phyloP scores from a whole-genome alignment of 495 filamentous ascomycete species.

The Niebla homalea region DNA sequence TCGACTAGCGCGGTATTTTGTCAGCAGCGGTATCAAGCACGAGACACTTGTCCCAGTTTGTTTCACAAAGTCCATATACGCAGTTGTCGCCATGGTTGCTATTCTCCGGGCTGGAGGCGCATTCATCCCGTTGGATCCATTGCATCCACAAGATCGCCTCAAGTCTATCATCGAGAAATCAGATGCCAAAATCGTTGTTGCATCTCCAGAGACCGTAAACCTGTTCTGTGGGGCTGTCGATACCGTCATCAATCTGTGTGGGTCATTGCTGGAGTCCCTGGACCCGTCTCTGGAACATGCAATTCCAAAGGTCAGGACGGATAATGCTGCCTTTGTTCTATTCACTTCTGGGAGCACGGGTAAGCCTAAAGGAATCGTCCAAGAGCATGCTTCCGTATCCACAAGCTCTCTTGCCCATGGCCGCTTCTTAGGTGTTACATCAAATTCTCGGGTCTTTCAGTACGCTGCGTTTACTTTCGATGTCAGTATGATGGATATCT shows the following conservation, averaged over 20 bases:
- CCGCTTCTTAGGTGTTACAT: constrained; percentile 30
- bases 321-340: constrained; percentile 21
- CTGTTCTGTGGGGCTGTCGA: neutral
- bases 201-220: neutral
- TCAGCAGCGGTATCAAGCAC: constrained; percentile 32
- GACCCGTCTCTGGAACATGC: no score
- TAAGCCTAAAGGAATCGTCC: constrained; percentile 28
- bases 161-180: constrained; percentile 38
- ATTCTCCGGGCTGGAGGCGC: constrained; percentile 47
- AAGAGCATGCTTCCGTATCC: constrained; percentile 14
- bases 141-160: constrained; percentile 40
- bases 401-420: constrained; percentile 4
- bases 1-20: constrained; percentile 19
- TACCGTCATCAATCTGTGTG: no score
- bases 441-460: constrained; percentile 47
- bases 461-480: constrained; percentile 60
- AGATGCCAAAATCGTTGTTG: constrained; percentile 25
- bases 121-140: constrained; percentile 44
- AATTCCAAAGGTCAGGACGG: constrained; percentile 2
- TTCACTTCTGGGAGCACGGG: constrained; percentile 33
- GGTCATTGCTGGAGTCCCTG: no score
- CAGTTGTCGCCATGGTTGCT: constrained; percentile 39
- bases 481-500: constrained; percentile 50
- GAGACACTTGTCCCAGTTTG: constrained; percentile 42
- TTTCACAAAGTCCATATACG: constrained; percentile 43